Evolutionary conservation across 2,329 filamentous ascomycete genomes (phyloP).

Genomic region (Claviceps sp.): DNA sequence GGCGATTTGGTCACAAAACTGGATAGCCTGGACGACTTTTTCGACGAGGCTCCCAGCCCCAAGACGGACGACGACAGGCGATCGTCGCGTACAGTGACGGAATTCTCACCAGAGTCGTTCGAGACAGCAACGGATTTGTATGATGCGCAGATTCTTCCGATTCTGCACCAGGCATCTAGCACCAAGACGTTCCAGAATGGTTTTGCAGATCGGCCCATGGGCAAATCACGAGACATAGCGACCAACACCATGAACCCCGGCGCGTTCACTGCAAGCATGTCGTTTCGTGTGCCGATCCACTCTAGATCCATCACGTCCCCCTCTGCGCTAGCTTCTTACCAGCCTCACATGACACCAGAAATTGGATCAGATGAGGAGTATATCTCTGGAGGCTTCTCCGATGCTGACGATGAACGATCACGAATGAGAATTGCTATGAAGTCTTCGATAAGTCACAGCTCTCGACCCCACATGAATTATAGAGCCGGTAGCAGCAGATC

Average conservation of each 20-base stretch:
- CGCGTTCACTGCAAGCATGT: conserved; percentile 35
- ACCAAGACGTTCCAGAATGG: conserved; percentile 78
- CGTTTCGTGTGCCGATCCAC: conserved; percentile 56
- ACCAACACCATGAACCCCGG: conserved; percentile 50
- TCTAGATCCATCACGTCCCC: conserved; percentile 78
- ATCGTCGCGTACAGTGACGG: conserved; percentile 49
- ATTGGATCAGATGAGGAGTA: conserved; percentile 67
- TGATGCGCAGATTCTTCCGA: conserved; percentile 84
- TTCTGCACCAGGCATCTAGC: conserved; percentile 73
- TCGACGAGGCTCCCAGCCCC: conserved; percentile 54
- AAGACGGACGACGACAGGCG: conserved; percentile 44
- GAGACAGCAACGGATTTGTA: conserved; percentile 74
- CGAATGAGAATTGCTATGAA: conserved; percentile 47
- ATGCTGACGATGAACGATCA: conserved; percentile 51
- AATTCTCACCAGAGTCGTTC: conserved; percentile 50
- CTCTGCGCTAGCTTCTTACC: conserved; percentile 41
- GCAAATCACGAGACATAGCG: conserved; percentile 45
- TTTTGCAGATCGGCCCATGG: conserved; percentile 59
- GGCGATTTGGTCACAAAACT: conserved; percentile 73
- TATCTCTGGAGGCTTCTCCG: conserved; percentile 62
- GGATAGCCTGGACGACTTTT: conserved; percentile 71
- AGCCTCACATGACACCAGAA: conserved; percentile 40
- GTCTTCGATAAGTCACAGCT: conserved; percentile 39
- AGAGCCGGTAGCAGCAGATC: conserved; percentile 19
- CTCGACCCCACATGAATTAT: conserved; percentile 28